phyloP scores from a whole-genome alignment of 768 basidiomycete species.

The Crassisporium funariophilum region DNA sequence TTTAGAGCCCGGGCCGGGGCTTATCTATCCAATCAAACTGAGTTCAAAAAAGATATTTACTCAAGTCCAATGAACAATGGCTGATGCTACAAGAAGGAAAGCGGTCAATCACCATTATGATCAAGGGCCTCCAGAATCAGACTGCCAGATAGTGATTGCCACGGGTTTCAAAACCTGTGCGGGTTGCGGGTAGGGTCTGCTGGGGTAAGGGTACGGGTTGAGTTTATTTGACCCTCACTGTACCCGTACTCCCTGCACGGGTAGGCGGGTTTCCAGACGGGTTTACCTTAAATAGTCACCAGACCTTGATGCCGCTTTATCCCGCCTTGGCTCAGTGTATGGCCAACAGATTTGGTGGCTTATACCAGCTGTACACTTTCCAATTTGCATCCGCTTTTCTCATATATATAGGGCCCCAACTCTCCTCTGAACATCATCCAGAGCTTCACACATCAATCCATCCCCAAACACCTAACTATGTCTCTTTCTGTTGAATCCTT shows the following conservation, averaged over 20 bases:
- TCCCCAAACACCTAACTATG: neutral
- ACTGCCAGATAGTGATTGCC: neutral
- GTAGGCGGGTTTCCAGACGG: neutral
- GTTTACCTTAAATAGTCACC: neutral
- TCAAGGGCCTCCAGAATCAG: too few species aligned
- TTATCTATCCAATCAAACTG: too few species aligned
- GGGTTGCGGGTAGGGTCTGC: neutral
- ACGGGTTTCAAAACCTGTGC: too few species aligned
- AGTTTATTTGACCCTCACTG: neutral
- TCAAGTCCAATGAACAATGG: too few species aligned
- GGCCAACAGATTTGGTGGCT: neutral
- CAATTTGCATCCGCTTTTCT: neutral
- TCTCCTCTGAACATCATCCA: neutral
- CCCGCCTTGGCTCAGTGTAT: neutral
- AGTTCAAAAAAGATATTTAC: too few species aligned
- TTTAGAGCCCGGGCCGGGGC: too few species aligned
- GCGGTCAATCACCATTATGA: too few species aligned
- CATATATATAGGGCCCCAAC: neutral
- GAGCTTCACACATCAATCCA: neutral
- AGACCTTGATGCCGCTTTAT: neutral
- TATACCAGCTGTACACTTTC: constrained; percentile 1
- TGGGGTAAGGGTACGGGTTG: neutral
- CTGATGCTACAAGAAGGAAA: too few species aligned
- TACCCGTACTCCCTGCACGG: neutral
- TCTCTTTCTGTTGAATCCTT: constrained; percentile 4